Evolutionary conservation across 768 basidiomycete species (phyloP), one percentile per base, ranked within the genome.

Genomic region (Phlegmacium glaucopus): DNA sequence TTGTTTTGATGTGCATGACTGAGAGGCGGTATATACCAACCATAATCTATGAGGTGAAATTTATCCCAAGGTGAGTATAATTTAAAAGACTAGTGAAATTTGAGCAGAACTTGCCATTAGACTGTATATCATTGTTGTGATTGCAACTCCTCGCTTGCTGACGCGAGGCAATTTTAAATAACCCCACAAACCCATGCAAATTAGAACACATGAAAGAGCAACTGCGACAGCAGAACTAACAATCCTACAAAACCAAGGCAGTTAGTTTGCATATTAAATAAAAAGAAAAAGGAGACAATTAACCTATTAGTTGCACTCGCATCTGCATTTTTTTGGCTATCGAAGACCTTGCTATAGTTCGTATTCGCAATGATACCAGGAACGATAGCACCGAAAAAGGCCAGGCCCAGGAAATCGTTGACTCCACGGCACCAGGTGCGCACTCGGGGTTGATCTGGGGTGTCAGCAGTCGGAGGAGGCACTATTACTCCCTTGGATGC

Each of bases 1-100:
- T 61, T 2, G 65, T 68, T 34, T 39, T 57, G 44, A 66, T 49
- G 32, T 60, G 55, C 69, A 77, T 72, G 29, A 75, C 61, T 2
- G 54, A 47, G 9, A 75, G 62, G 12, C 74, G 72, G 57, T 75
- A 77, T 13, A 70, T 56, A 0, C 65, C 61, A 37, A 71, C 59
- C 17, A 64, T 55, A 29, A 54, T 47, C 71, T 72, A 29, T 34
- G 13, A 2, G 13, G 43, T n/a, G 16, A 22, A 9, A 28, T 15
- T 32, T 13, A 39, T 18, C n/a, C n/a, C 16, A 17, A 40, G 44
- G 25, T 13, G 25, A 37, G 5, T 13, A 4, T 22, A 27, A 18
- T 10, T 26, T 8, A 22, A 6, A 25, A 32, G 30, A 32, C n/a
- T n/a, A 13, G 30, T 13, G 13, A 13, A 32, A 41, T 11, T 18